A percentile compares a stretch with the other conserved stretches of the same genome.
phyloP scores from a whole-genome alignment of 2,329 filamentous ascomycete genomes.

The Parastagonospora avenae region DNA sequence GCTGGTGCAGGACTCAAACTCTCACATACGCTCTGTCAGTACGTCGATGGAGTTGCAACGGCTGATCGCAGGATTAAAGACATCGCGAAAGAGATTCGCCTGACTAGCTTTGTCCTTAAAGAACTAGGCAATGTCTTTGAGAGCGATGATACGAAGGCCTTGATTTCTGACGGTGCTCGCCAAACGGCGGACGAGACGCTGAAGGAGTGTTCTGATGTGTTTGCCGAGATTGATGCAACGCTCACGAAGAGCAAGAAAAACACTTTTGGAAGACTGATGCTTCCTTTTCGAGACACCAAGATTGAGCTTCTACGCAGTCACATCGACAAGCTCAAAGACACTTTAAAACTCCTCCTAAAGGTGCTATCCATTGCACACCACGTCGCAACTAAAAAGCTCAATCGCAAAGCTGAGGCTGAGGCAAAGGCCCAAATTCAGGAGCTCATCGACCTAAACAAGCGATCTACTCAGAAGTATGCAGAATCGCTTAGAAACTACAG shows the following conservation, averaged over 20 bases:
- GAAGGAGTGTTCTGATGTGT: slow-evolving; percentile 31
- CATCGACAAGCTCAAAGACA: slow-evolving; percentile 39
- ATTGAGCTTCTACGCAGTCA: slow-evolving; percentile 34
- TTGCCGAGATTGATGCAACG: slow-evolving; percentile 28
- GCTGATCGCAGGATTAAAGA: slow-evolving; percentile 35
- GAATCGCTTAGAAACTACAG: slow-evolving; percentile 27
- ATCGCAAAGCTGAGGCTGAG: slow-evolving; percentile 27
- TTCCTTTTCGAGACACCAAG: slow-evolving; percentile 39
- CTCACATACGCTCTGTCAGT: slow-evolving; percentile 36
- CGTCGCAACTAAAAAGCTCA: slow-evolving; percentile 28
- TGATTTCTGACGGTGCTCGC: slow-evolving; percentile 33
- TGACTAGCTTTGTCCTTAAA: slow-evolving; percentile 35
- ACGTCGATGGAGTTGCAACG: slow-evolving; percentile 36
- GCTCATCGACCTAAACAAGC: slow-evolving; percentile 28
- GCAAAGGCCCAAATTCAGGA: slow-evolving; percentile 35
- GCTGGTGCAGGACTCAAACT: slow-evolving; percentile 37
- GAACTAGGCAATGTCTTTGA: slow-evolving; percentile 36
- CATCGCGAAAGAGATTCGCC: slow-evolving; percentile 35
- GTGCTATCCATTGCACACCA: slow-evolving; percentile 35
- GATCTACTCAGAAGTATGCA: slow-evolving; percentile 29
- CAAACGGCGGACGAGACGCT: slow-evolving; percentile 35
- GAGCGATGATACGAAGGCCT: slow-evolving; percentile 23
- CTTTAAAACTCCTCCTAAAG: slow-evolving; percentile 35
- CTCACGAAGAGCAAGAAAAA: slow-evolving; percentile 35
- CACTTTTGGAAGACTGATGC: slow-evolving; percentile 27